Evolutionary conservation across 164 flowering plant genomes (phyloP).

Genomic region (Piper betle): DNA sequence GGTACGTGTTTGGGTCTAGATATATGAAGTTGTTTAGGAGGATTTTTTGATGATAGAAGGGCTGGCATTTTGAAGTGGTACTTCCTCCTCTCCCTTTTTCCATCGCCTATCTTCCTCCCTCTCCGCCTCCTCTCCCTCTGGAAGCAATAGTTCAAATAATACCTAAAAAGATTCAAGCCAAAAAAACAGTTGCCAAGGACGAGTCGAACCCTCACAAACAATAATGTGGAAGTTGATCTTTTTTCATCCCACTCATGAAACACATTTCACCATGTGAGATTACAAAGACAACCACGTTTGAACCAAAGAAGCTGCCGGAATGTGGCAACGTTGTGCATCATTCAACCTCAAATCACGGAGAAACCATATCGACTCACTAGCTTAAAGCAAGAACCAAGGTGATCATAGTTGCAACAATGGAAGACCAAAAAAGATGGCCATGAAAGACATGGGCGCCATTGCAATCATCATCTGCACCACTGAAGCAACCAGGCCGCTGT

Average conservation of each 20-base stretch:
- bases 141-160: too few relatives aligned
- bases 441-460: constrained; percentile 23
- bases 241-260: background rate
- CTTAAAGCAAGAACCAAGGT: constrained; percentile 22
- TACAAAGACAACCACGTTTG: background rate
- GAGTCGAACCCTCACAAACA: background rate
- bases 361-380: constrained; percentile 10
- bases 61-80: background rate
- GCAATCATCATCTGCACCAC: constrained; percentile 76
- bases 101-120: background rate
- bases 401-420: constrained; percentile 17
- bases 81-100: background rate
- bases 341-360: background rate
- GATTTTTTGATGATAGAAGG: too few relatives aligned
- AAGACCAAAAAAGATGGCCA: constrained; percentile 13
- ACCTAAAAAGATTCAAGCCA: too few relatives aligned
- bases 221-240: background rate
- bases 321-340: background rate
- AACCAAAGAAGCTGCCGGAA: background rate
- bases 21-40: too few relatives aligned
- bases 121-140: background rate
- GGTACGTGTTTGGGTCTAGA: too few relatives aligned
- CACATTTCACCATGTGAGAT: background rate
- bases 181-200: too few relatives aligned
- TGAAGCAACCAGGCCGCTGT: constrained; percentile 68